Percentiles rank a stretch among this genome's conserved stretches.
phyloP scores from a whole-genome alignment of 2,329 filamentous ascomycete species.

The Tolypocladium tundrense region DNA sequence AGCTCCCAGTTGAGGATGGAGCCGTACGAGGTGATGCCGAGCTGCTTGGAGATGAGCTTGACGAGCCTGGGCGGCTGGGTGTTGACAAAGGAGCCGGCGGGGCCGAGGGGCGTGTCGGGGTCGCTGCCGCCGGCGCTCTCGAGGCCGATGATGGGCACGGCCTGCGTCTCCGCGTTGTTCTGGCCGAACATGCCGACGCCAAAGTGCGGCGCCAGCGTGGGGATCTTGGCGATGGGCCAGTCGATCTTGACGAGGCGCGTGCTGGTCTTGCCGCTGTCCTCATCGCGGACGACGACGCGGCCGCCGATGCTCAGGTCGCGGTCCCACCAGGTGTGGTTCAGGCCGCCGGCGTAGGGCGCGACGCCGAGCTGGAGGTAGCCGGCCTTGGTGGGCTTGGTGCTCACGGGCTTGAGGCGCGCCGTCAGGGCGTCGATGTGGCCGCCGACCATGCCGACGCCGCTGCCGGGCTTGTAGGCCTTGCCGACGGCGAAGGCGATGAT shows the following conservation, averaged over 20 bases:
- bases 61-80: constrained; percentile 83
- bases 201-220: constrained; percentile 89
- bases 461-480: constrained; percentile 68
- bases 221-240: constrained; percentile 89
- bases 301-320: constrained; percentile 87
- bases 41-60: constrained; percentile 65
- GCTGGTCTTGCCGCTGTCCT: constrained; percentile 61
- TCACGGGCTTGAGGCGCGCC: constrained; percentile 82
- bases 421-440: constrained; percentile 91
- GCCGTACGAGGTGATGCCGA: constrained; percentile 60
- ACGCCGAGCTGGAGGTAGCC: constrained; percentile 86
- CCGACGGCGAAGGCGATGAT: constrained; percentile 81
- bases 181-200: constrained; percentile 60
- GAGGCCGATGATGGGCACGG: constrained; percentile 86
- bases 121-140: constrained; percentile 53
- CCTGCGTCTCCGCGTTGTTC: constrained; percentile 81
- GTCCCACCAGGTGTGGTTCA: constrained; percentile 95
- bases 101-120: constrained; percentile 38
- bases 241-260: constrained; percentile 80
- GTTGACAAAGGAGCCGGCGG: constrained; percentile 60
- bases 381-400: constrained; percentile 70
- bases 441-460: constrained; percentile 79
- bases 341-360: constrained; percentile 79
- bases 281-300: constrained; percentile 72
- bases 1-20: constrained; percentile 93